phyloP scores from a whole-genome alignment of 164 flowering plant genomes.

The Stephania japonica region DNA sequence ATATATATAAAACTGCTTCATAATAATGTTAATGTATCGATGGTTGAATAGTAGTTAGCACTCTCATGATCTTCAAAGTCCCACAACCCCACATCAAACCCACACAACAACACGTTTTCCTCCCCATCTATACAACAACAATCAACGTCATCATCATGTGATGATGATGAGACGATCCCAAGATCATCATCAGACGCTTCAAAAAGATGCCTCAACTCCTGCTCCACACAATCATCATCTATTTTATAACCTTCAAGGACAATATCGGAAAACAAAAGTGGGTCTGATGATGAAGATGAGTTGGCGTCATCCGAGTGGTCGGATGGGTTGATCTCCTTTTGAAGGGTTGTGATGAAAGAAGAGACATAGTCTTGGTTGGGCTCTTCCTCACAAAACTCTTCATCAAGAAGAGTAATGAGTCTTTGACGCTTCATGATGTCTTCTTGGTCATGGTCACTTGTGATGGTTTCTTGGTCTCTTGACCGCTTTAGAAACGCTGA shows the following conservation, averaged over 20 bases:
- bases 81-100: conserved; percentile 35
- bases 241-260: background rate
- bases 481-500: conserved; percentile 4
- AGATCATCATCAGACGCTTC: conserved; percentile 77
- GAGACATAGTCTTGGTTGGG: conserved; percentile 17
- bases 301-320: background rate
- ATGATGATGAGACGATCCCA: conserved; percentile 38
- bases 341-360: conserved; percentile 10
- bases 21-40: no score
- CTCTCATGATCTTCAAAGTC: conserved; percentile 49
- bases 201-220: conserved; percentile 47
- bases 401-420: conserved; percentile 19
- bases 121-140: background rate
- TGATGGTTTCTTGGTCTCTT: conserved; percentile 12
- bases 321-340: conserved; percentile 8
- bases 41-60: conserved; percentile 44
- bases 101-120: background rate
- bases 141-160: conserved; percentile 1
- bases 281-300: conserved; percentile 2
- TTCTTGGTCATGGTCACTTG: background rate
- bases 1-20: no score
- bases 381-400: conserved; percentile 22
- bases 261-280: no score
- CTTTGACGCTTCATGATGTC: conserved; percentile 1
- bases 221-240: conserved; percentile 15